phyloP scores from a whole-genome alignment of 2,329 filamentous ascomycete species.

The Aspergillus intermedius region DNA sequence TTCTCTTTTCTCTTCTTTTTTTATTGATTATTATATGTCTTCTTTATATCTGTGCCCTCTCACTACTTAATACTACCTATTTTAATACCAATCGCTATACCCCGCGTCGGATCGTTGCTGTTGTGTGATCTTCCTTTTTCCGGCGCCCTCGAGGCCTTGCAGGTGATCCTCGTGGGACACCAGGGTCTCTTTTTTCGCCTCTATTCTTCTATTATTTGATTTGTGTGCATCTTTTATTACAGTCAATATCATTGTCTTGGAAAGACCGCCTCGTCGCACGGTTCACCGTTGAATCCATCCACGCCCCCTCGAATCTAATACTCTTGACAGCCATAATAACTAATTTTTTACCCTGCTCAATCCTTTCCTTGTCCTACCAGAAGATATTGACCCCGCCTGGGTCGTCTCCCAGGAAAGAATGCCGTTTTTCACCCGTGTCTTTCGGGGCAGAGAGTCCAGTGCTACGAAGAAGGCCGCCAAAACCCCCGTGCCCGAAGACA shows the following conservation, averaged over 20 bases:
- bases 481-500: constrained; percentile 44
- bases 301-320: not conserved
- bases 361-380: too few species aligned
- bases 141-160: constrained; percentile 9
- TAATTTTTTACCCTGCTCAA: not conserved
- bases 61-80: too few species aligned
- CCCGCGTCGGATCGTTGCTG: not conserved
- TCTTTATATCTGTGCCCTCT: too few species aligned
- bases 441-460: constrained; percentile 69
- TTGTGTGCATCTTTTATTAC: constrained; percentile 2
- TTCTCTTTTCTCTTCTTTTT: not conserved
- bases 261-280: constrained; percentile 6
- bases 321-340: not conserved
- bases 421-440: constrained; percentile 55
- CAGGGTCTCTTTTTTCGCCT: constrained; percentile 5
- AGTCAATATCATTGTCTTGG: not conserved
- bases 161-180: constrained; percentile 1
- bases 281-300: constrained; percentile 5
- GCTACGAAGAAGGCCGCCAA: constrained; percentile 55
- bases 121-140: constrained; percentile 7
- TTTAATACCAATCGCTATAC: too few species aligned
- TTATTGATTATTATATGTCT: not conserved
- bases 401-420: constrained; percentile 28
- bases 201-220: constrained; percentile 1
- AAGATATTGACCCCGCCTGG: constrained; percentile 5